Evolutionary conservation across 192 early-diverging fungal genomes (phyloP).

Genomic region (Podila minutissima): DNA sequence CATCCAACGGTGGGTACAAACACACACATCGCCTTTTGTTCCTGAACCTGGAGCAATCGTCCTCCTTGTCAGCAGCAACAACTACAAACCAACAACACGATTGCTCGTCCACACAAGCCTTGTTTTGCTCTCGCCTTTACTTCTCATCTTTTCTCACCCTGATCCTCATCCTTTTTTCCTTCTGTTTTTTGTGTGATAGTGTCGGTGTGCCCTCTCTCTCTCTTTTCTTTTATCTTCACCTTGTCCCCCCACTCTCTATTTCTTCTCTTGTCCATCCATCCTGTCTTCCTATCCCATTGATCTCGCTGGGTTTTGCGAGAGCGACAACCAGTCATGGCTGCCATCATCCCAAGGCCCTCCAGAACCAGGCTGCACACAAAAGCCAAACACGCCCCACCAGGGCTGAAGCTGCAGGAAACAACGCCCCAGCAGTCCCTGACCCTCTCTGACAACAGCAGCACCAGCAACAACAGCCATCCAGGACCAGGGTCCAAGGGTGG

Average conservation of each 20-base stretch:
- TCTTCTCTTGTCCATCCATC: background rate
- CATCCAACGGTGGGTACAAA: too few relatives aligned
- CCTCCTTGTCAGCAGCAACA: background rate
- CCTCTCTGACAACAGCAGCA: conserved; percentile 15
- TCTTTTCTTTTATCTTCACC: background rate
- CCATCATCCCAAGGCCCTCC: conserved; percentile 16
- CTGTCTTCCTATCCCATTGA: conserved; percentile 2
- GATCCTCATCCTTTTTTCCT: background rate
- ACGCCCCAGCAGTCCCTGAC: conserved; percentile 17
- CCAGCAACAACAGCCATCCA: background rate
- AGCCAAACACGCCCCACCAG: conserved; percentile 22
- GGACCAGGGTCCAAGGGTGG: background rate
- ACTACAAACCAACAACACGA: background rate
- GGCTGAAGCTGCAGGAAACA: conserved; percentile 15
- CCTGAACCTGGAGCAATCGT: background rate
- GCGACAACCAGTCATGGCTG: conserved; percentile 8
- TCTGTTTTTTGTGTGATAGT: background rate
- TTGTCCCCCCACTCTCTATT: background rate
- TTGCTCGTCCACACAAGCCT: background rate
- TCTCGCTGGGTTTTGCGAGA: background rate
- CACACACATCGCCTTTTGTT: too few relatives aligned
- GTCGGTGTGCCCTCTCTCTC: conserved; percentile 1
- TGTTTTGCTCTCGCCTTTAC: background rate
- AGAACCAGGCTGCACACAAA: conserved; percentile 15
- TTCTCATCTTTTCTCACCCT: background rate